Conservation (phyloP, 1,139 yeast genomes). For the Keqinozyma sinolaborantium region DNA sequence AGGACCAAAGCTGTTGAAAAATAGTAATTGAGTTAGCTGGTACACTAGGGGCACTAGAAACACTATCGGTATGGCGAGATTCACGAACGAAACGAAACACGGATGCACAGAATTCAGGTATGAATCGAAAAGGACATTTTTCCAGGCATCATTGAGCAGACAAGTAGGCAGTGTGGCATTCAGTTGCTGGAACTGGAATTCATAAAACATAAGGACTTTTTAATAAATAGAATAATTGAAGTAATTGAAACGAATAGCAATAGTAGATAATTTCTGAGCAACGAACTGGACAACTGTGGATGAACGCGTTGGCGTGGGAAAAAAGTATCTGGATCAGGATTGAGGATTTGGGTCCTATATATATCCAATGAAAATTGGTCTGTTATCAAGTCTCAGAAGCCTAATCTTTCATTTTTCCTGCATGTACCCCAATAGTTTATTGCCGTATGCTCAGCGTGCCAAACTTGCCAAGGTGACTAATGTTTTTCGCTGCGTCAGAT, state of each 20-base stretch:
- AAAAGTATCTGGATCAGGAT: too few species aligned
- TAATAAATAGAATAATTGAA: too few species aligned
- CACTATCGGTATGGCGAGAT: constrained; percentile 4
- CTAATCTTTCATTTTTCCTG: background rate
- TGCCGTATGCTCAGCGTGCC: background rate
- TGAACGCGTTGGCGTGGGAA: too few species aligned
- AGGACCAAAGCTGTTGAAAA: constrained; percentile 23
- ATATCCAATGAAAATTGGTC: too few species aligned
- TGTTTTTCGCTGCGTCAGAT: background rate
- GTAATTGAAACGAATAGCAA: too few species aligned
- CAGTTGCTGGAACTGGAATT: too few species aligned
- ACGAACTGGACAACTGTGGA: too few species aligned
- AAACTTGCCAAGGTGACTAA: background rate
- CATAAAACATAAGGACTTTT: too few species aligned
- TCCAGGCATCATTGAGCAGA: constrained; percentile 8
- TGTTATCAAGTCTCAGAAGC: too few species aligned
- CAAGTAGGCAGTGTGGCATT: too few species aligned
- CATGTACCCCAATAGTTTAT: background rate
- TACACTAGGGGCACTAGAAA: constrained; percentile 7
- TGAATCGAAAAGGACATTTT: constrained; percentile 21
- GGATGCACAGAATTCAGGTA: constrained; percentile 29
- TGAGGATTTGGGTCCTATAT: too few species aligned
- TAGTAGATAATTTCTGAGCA: too few species aligned
- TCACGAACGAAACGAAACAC: constrained; percentile 23
- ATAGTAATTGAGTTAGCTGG: constrained; percentile 16